Percentiles rank a stretch among this genome's conserved stretches.
These are phyloP conservation scores for Saccharomycopsis babjevae DNA, from an alignment of 805 yeast genomes.

Conservation along the genomic window DNA sequence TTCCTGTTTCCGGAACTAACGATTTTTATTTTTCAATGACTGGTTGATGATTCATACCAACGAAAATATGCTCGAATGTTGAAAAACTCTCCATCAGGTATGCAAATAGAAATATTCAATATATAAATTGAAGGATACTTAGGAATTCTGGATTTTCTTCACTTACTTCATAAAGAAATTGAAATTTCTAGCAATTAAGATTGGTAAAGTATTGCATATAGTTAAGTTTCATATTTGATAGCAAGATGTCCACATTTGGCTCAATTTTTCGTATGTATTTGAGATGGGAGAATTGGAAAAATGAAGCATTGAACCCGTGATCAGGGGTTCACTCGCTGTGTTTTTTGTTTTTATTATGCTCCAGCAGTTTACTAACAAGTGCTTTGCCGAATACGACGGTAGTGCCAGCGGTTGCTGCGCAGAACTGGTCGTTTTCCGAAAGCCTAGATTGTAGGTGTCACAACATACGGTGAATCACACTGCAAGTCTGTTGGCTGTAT, in stretches of 20 bases:
- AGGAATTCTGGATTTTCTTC: no score
- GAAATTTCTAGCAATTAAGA: no score
- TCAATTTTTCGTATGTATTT: slow-evolving; percentile 23
- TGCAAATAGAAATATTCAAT: not conserved
- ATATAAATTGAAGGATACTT: no score
- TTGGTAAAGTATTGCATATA: no score
- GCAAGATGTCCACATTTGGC: slow-evolving; percentile 67
- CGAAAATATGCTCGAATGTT: not conserved
- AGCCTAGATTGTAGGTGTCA: slow-evolving; percentile 41
- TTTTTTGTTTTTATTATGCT: not conserved
- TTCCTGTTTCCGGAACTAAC: not conserved
- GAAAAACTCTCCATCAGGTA: not conserved
- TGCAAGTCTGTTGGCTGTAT: slow-evolving; percentile 97
- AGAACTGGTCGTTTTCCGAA: not conserved
- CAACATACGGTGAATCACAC: slow-evolving; percentile 97
- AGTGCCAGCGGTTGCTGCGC: not conserved
- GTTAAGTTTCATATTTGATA: not conserved
- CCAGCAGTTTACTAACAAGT: not conserved
- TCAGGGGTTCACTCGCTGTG: not conserved
- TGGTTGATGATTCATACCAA: not conserved
- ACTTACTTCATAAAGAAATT: no score
- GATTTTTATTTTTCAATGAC: not conserved
- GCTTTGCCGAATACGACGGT: not conserved
- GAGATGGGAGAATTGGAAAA: no score
- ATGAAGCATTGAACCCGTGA: no score